These are phyloP conservation scores for Sugiyamaella paludigena DNA, from an alignment of 1,139 yeast genomes.

Conservation along the genomic window DNA sequence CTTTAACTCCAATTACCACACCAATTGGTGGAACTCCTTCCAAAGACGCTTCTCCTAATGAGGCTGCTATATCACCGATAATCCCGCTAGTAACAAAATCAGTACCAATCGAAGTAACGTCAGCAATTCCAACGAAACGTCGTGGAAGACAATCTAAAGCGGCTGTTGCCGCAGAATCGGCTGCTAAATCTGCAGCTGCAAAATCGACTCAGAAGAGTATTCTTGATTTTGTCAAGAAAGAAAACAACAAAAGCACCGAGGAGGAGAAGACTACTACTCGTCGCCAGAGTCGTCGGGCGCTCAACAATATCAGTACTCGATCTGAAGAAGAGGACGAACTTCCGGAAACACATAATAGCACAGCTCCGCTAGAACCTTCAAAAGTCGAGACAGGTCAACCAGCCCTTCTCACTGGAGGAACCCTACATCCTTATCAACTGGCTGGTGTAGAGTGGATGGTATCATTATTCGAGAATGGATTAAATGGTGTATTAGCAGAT, in stretches of 20 bases:
- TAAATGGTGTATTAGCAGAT: constrained; percentile 59
- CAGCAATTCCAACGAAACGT: background rate
- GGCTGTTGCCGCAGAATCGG: constrained; percentile 10
- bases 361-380: constrained; percentile 1
- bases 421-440: constrained; percentile 76
- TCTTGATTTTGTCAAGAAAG: constrained; percentile 16
- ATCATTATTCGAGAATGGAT: constrained; percentile 85
- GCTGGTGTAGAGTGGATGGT: constrained; percentile 91
- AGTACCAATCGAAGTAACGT: background rate
- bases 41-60: background rate
- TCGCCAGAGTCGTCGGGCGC: too few species aligned
- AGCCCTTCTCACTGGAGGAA: constrained; percentile 59
- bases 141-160: constrained; percentile 10
- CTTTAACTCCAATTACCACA: constrained; percentile 8
- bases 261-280: too few species aligned
- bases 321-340: background rate
- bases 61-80: background rate
- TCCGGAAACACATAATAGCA: background rate
- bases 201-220: constrained; percentile 18
- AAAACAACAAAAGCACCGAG: too few species aligned
- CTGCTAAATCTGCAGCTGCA: constrained; percentile 8
- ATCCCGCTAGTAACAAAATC: too few species aligned
- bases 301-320: too few species aligned
- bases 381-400: constrained; percentile 52
- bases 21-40: background rate